phyloP scores from a whole-genome alignment of 768 basidiomycete genomes.

The Tylopilus plumbeoviolaceoides region DNA sequence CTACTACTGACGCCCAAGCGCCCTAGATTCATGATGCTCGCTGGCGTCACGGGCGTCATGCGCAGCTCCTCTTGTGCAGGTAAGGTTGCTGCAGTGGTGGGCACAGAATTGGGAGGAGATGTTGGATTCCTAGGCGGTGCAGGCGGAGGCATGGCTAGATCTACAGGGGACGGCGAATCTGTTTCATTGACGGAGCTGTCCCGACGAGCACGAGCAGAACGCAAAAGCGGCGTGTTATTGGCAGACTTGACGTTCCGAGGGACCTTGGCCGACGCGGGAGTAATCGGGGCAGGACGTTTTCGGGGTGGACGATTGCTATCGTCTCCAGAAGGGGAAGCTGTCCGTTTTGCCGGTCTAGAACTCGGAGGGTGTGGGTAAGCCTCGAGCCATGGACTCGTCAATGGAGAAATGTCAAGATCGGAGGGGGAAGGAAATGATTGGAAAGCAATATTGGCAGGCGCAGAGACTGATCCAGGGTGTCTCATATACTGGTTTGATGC shows the following conservation, averaged over 20 bases:
- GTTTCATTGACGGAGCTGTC: slow-evolving; percentile 40
- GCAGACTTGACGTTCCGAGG: slow-evolving; percentile 43
- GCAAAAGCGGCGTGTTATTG: slow-evolving; percentile 55
- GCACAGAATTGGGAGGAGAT: slow-evolving; percentile 13
- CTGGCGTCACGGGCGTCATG: slow-evolving; percentile 81
- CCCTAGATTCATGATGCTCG: slow-evolving; percentile 88
- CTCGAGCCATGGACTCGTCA: slow-evolving; percentile 80
- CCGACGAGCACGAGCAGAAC: slow-evolving; percentile 41
- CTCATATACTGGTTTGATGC: slow-evolving; percentile 26
- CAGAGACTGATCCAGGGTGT: slow-evolving; percentile 51
- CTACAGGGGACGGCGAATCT: slow-evolving; percentile 84
- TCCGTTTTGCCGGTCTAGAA: slow-evolving; percentile 41
- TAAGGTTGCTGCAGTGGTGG: not conserved
- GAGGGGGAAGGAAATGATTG: slow-evolving; percentile 43
- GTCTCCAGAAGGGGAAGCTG: slow-evolving; percentile 54
- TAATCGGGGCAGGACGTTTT: slow-evolving; percentile 50
- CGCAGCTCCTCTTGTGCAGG: slow-evolving; percentile 24
- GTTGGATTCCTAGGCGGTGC: slow-evolving; percentile 42
- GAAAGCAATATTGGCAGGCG: slow-evolving; percentile 74
- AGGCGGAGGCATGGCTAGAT: slow-evolving; percentile 85
- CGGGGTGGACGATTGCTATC: slow-evolving; percentile 44
- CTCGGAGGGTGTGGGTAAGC: slow-evolving; percentile 42
- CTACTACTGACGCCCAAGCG: slow-evolving; percentile 50
- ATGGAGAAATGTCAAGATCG: slow-evolving; percentile 71
- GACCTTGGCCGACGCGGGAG: slow-evolving; percentile 19